Evolutionary conservation across 2,329 filamentous ascomycete species (phyloP), one percentile per base, ranked within the genome.

Genomic region (Aaosphaeria arxii): DNA sequence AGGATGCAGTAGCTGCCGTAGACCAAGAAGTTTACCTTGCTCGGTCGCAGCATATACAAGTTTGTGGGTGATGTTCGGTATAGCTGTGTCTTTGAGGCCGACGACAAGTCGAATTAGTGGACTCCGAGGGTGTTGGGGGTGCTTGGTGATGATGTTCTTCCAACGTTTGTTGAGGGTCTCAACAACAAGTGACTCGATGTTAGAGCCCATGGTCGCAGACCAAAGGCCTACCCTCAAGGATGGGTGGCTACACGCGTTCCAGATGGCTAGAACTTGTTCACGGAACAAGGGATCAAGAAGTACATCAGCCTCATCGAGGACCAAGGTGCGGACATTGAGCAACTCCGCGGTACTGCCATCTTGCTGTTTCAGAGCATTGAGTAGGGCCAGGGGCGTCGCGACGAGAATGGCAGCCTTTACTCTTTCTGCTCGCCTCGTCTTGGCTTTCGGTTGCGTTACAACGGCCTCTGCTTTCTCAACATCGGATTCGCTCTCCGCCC

Each of bases 201-300:
- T 94, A 11, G 92, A 96, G 4, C 89, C 90, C 86, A 99, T 96
- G 0, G 94, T 99, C 11, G 94, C 94, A 11, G 94, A 97, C 91
- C 92, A 99, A 51, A 95, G 85, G 7, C 88, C 89, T 4, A 90
- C 78, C 28, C 85, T 82, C 6, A 97, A 76, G n/a, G 78, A 72
- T 3, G 82, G 77, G 56, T 86, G 85, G 2, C 77, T 84, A 68
- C 92, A 92, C 3, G 88, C 82, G 39, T 83, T 81, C 91, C 91
- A 96, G 53, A 97, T 85, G 4, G 81, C 80, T 35, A 95, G 76
- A 0, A 91, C 96, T 69, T 96, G 91, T 24, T 94, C 87, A 48
- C 88, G 83, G 75, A 99, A 99, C 5, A 96, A 77, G 11, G 88
- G 86, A 61, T 97, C 91, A 7, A 99, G 81, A 5, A 99, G 85